phyloP scores from a whole-genome alignment of 768 basidiomycete species.

The Leccinum fibrillosum region DNA sequence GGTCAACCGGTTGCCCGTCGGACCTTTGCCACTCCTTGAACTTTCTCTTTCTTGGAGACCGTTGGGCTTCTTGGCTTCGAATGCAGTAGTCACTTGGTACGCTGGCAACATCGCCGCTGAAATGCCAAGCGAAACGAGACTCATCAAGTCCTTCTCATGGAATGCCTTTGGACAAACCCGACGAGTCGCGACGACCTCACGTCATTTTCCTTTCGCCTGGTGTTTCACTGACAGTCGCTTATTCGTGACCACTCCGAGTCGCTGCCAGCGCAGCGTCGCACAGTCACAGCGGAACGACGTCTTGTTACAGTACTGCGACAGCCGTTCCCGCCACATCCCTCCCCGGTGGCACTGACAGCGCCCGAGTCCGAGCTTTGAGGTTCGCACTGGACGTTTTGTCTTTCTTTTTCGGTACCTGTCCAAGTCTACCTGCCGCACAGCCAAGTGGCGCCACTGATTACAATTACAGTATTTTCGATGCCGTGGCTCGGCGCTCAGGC shows the following conservation, averaged over 20 bases:
- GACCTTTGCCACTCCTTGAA: not conserved
- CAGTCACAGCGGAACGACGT: not conserved
- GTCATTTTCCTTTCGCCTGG: not conserved
- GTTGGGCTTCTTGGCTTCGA: not conserved
- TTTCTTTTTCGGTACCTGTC: not conserved
- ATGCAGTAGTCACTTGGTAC: not conserved
- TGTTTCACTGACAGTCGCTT: not conserved
- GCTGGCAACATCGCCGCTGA: not conserved
- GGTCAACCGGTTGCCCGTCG: not conserved
- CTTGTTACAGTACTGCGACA: not conserved
- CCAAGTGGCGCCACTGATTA: not conserved
- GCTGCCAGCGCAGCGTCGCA: not conserved
- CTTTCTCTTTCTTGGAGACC: not conserved
- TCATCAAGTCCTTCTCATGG: not conserved
- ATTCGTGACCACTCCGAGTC: not conserved
- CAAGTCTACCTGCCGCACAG: not conserved
- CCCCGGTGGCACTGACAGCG: not conserved
- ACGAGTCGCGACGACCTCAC: not conserved
- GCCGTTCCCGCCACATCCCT: not conserved
- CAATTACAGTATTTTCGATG: not conserved
- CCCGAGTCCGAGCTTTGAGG: not conserved
- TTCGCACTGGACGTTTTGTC: not conserved
- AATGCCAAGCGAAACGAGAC: not conserved
- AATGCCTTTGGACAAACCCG: not conserved
- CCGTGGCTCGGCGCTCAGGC: not conserved